Conservation (phyloP, 441 rosid genomes). For the Croton laevigatus region DNA sequence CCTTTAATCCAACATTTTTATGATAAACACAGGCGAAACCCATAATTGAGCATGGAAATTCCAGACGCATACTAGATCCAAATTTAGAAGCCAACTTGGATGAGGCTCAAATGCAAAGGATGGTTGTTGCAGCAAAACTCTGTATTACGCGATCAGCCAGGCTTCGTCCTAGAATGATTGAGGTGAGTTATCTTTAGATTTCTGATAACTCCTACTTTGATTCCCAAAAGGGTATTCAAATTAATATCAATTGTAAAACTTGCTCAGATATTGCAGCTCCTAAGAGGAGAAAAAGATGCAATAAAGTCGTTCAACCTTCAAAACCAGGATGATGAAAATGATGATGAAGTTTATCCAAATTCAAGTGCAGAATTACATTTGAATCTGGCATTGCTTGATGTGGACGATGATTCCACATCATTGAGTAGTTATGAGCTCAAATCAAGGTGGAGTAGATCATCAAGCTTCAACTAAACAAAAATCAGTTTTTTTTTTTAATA, state of each 20-base stretch:
- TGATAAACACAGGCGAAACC: slow-evolving; percentile 79
- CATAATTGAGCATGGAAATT: slow-evolving; percentile 51
- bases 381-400: slow-evolving; percentile 69
- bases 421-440: slow-evolving; percentile 57
- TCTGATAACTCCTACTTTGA: no score
- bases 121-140: slow-evolving; percentile 66
- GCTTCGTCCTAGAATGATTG: slow-evolving; percentile 66
- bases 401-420: slow-evolving; percentile 57
- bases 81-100: slow-evolving; percentile 42
- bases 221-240: no score
- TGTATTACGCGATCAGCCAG: slow-evolving; percentile 68
- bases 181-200: no score
- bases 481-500: no score
- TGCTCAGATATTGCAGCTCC: slow-evolving; percentile 58
- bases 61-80: slow-evolving; percentile 59
- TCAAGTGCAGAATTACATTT: slow-evolving; percentile 56
- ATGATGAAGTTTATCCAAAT: slow-evolving; percentile 77
- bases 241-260: no score
- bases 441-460: slow-evolving; percentile 55
- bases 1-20: no score
- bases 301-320: slow-evolving; percentile 30
- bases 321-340: slow-evolving; percentile 21
- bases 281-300: slow-evolving; percentile 46
- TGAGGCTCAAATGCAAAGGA: slow-evolving; percentile 56
- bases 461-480: slow-evolving; percentile 63